These are phyloP conservation scores for Hygrocybe coccinea DNA, from an alignment of 768 basidiomycete genomes.

Conservation along the genomic window DNA sequence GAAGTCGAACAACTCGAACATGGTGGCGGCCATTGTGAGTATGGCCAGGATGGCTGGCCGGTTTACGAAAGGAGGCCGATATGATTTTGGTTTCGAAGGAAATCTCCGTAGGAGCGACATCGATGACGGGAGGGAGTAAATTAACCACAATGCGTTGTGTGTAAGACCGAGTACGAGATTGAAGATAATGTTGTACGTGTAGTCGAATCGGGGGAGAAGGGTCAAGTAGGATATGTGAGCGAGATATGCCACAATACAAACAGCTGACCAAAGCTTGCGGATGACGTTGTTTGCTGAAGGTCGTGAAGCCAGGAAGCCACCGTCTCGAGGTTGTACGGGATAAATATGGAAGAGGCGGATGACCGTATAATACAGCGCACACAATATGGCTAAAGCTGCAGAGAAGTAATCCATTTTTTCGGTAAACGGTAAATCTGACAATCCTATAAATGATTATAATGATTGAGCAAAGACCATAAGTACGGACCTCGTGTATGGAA, in stretches of 20 bases:
- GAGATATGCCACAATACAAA: slow-evolving; percentile 54
- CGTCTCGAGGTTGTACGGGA: slow-evolving; percentile 30
- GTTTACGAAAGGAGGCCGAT: slow-evolving; percentile 52
- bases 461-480: neutral
- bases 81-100: slow-evolving; percentile 47
- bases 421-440: slow-evolving; percentile 68
- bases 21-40: slow-evolving; percentile 68
- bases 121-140: slow-evolving; percentile 57
- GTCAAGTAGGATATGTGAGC: slow-evolving; percentile 77
- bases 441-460: slow-evolving; percentile 3
- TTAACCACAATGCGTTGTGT: slow-evolving; percentile 80
- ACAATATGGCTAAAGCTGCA: slow-evolving; percentile 79
- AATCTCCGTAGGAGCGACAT: slow-evolving; percentile 50
- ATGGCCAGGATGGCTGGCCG: slow-evolving; percentile 59
- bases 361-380: slow-evolving; percentile 71
- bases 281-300: slow-evolving; percentile 13
- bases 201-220: slow-evolving; percentile 77
- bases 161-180: slow-evolving; percentile 69
- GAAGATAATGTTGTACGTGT: slow-evolving; percentile 88
- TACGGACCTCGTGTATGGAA: slow-evolving; percentile 88
- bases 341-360: slow-evolving; percentile 78
- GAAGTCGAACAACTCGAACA: slow-evolving; percentile 88
- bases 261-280: slow-evolving; percentile 40
- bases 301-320: slow-evolving; percentile 20
- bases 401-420: slow-evolving; percentile 96